Evolutionary conservation across 192 early-diverging fungal genomes (phyloP).

Genomic region (Dimargaris cristalligena): DNA sequence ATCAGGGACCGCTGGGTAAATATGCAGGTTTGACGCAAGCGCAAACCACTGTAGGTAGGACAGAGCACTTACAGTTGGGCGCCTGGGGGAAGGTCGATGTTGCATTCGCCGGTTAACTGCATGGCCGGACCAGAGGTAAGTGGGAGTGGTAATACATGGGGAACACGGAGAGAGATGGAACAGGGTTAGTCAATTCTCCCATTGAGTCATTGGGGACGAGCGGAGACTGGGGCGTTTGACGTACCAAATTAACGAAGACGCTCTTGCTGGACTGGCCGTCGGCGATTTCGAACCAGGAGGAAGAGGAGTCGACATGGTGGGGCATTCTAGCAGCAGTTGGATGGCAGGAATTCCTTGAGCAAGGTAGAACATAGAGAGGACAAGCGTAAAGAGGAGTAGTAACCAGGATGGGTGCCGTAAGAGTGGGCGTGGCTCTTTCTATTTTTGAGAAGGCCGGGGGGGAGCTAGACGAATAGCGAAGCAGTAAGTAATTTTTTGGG

Average conservation of each 20-base stretch:
- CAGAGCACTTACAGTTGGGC: conserved; percentile 42
- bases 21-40: no score
- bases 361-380: no score
- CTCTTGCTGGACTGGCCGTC: conserved; percentile 44
- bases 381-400: no score
- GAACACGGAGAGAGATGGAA: conserved; percentile 3
- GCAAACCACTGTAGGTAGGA: neutral
- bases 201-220: no score
- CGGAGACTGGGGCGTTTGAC: neutral
- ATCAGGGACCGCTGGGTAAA: neutral
- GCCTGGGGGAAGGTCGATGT: conserved; percentile 39
- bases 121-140: conserved; percentile 4
- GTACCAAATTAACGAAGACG: conserved; percentile 54
- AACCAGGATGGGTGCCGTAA: no score
- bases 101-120: conserved; percentile 69
- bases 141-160: neutral
- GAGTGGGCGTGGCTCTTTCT: no score
- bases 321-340: no score
- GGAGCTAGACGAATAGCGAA: no score
- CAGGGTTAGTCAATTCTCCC: neutral
- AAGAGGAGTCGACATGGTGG: no score
- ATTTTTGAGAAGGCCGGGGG: no score
- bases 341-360: no score
- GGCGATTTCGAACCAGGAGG: conserved; percentile 58
- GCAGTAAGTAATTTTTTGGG: no score